Conservation (phyloP, 352 stramenopile genomes). For the Globisporangium okanoganense region DNA sequence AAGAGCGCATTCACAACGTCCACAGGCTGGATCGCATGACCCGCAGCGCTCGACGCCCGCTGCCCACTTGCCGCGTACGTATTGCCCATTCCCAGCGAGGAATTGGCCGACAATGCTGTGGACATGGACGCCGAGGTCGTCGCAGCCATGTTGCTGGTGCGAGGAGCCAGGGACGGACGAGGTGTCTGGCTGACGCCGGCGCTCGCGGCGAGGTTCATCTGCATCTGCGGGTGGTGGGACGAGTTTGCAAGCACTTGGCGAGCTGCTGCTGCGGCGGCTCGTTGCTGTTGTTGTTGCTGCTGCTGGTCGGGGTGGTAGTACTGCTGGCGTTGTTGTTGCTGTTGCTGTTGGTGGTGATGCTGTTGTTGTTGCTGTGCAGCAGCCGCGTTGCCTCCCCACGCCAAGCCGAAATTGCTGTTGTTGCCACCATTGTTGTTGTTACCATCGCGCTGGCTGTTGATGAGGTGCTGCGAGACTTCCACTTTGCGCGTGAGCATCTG, state of each 20-base stretch:
- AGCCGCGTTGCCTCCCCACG: not conserved
- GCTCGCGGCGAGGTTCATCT: slow-evolving; percentile 10
- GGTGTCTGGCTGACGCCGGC: slow-evolving; percentile 10
- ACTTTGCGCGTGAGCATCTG: slow-evolving; percentile 87
- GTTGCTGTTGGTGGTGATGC: slow-evolving; percentile 12
- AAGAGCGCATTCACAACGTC: slow-evolving; percentile 11
- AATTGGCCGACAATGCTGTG: not conserved
- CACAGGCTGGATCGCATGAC: slow-evolving; percentile 3
- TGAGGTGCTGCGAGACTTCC: slow-evolving; percentile 64
- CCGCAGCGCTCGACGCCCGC: not conserved
- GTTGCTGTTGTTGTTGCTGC: slow-evolving; percentile 19
- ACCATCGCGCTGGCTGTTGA: slow-evolving; percentile 18
- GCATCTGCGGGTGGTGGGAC: slow-evolving; percentile 16
- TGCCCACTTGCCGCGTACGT: slow-evolving; percentile 3
- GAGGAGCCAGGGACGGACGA: slow-evolving; percentile 12
- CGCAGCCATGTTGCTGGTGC: slow-evolving; percentile 6
- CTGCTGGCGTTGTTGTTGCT: slow-evolving; percentile 16
- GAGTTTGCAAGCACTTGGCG: slow-evolving; percentile 13
- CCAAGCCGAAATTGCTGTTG: slow-evolving; percentile 13
- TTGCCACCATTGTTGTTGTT: slow-evolving; percentile 14
- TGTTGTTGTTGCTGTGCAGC: slow-evolving; percentile 13
- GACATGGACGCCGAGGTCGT: not conserved
- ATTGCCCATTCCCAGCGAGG: slow-evolving; percentile 9
- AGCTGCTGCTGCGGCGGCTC: slow-evolving; percentile 10
- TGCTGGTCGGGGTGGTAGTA: slow-evolving; percentile 20